Base-by-base conservation (phyloP, 306 rosid species). In the Clitoria ternatea region DNA sequence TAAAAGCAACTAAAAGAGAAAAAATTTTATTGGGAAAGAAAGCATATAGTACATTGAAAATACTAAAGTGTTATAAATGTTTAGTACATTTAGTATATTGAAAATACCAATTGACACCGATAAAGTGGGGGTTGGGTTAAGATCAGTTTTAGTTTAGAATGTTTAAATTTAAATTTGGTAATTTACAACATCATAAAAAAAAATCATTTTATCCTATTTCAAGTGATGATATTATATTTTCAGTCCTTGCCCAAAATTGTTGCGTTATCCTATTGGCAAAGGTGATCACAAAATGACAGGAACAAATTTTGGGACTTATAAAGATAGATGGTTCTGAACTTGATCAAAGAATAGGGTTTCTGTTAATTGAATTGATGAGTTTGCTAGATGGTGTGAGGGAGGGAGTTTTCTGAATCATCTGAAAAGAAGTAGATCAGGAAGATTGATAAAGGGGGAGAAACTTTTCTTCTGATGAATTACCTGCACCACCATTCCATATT, bases 241-340 rank as follows among this genome's bases (percentile, higher is more conserved):
- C 45, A 4, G 17, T 49, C 54, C 30, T 62, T 50, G 50, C 53
- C 32, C 42, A 48, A 36, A 48, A 22, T 61, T 23, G 15, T 49
- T 73, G 44, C 37, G 26, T 61, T 36, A 50, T 47, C 33, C 52
- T 23, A 11, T 49, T n/a, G 47, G 12, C 29, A 39, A 70, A 54
- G 60, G 42, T 48, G 45, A 45, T 44, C 36, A 57, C 67, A 59
- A 48, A 67, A 69, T 17, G 18, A 59, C 27, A 57, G 63, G n/a
- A 20, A 48, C 52, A n/a, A 26, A 19, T 23, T 61, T 5, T 39
- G 52, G 4, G 60, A 20, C 73, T 29, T 42, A n/a, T 23, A 30
- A 49, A 35, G 33, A 17, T 33, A 14, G 36, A 45, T 32, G n/a
- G 37, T 47, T 61, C 13, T 45, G 59, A 57, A 29, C 37, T 72